phyloP scores from a whole-genome alignment of 495 filamentous ascomycete species.

The Penicillium waksmanii region DNA sequence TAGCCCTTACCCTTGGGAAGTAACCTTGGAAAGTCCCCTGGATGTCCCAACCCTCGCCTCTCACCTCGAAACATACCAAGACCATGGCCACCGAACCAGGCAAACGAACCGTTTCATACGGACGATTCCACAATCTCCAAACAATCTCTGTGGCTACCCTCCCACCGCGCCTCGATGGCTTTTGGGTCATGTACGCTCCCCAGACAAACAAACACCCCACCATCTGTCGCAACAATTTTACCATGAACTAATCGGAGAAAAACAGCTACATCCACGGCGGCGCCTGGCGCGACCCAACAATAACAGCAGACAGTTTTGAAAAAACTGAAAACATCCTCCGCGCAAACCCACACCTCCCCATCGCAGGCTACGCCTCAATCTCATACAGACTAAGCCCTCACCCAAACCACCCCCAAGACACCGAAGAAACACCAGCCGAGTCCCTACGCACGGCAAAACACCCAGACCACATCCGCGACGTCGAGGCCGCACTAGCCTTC shows the following conservation, averaged over 20 bases:
- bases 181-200: constrained; percentile 51
- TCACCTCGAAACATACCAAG: not conserved
- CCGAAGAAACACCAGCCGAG: constrained; percentile 34
- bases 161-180: constrained; percentile 29
- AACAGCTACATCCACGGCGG: constrained; percentile 82
- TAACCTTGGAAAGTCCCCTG: too few relatives aligned
- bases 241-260: constrained; percentile 1
- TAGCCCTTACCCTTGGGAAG: not conserved
- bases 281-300: constrained; percentile 79
- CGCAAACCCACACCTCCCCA: constrained; percentile 30
- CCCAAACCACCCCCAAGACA: constrained; percentile 60
- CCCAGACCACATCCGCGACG: constrained; percentile 75
- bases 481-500: constrained; percentile 62
- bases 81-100: constrained; percentile 4
- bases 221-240: not conserved
- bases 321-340: constrained; percentile 51
- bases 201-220: not conserved
- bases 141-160: constrained; percentile 36
- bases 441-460: constrained; percentile 58
- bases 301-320: constrained; percentile 55
- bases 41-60: not conserved
- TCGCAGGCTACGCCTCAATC: constrained; percentile 71
- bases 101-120: constrained; percentile 37
- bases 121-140: constrained; percentile 34
- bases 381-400: constrained; percentile 82